Percentiles rank a stretch among this genome's conserved stretches.
Conservation (phyloP, 345 rosid species). For the Heritiera fomes region DNA sequence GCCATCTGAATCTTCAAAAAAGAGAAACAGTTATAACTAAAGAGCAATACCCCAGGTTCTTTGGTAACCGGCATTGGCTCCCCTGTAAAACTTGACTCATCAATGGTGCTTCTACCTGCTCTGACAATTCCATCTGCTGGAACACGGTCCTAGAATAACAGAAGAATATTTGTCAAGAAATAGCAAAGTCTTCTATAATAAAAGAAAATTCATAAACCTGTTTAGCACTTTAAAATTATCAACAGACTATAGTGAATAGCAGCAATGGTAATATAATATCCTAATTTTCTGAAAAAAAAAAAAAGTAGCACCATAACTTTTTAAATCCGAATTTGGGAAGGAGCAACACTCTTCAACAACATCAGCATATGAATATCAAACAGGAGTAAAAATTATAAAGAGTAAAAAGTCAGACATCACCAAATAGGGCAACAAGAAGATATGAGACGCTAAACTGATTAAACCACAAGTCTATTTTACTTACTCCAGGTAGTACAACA, state of each 20-base stretch:
- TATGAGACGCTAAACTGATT: constrained; percentile 19
- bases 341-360: background rate
- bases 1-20: constrained; percentile 2
- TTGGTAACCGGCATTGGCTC: constrained; percentile 97
- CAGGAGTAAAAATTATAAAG: background rate
- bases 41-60: constrained; percentile 73
- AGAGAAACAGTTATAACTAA: constrained; percentile 4
- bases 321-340: background rate
- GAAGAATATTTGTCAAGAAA: constrained; percentile 20
- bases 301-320: background rate
- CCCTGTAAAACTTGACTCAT: constrained; percentile 96
- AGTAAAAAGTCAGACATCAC: background rate
- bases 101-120: constrained; percentile 91
- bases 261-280: background rate
- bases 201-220: constrained; percentile 3
- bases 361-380: background rate
- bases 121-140: constrained; percentile 93
- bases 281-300: background rate
- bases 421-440: constrained; percentile 22
- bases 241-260: background rate
- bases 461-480: constrained; percentile 38
- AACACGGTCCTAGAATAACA: constrained; percentile 68
- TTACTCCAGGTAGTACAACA: constrained; percentile 91
- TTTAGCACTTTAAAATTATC: background rate
- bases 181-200: background rate